Conservation (phyloP, 1,284 basidiomycete genomes). For the Cryptococcus hybrid region DNA sequence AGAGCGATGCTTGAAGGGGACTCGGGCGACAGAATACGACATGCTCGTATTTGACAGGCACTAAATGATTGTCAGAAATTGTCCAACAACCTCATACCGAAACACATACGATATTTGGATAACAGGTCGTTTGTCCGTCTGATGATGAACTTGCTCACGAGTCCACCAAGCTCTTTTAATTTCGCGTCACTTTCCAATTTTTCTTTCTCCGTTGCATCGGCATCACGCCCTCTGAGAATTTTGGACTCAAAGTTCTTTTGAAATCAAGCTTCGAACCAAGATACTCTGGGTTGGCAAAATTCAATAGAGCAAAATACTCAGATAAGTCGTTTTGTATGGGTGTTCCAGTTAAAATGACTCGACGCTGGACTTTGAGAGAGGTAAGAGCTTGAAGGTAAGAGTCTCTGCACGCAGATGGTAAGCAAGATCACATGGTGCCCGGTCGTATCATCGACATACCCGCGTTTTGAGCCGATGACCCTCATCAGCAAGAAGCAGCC, state of each 20-base stretch:
- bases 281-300: constrained; percentile 96
- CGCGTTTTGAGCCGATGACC: constrained; percentile 97
- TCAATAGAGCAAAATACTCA: constrained; percentile 94
- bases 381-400: constrained; percentile 86
- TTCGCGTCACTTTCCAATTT: constrained; percentile 86
- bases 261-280: constrained; percentile 91
- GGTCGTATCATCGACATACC: constrained; percentile 54
- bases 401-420: constrained; percentile 60
- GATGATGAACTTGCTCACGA: constrained; percentile 97
- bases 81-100: neutral
- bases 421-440: neutral
- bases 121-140: constrained; percentile 94
- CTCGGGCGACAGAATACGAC: constrained; percentile 96
- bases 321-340: constrained; percentile 96
- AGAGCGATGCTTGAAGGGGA: constrained; percentile 82
- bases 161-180: constrained; percentile 83
- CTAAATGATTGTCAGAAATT: constrained; percentile 51
- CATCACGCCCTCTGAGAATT: constrained; percentile 91
- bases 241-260: constrained; percentile 94
- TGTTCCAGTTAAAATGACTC: constrained; percentile 95
- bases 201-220: constrained; percentile 78
- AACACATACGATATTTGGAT: constrained; percentile 85
- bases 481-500: constrained; percentile 91
- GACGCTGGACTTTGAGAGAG: constrained; percentile 81
- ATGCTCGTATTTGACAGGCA: constrained; percentile 99